Percentiles rank a stretch among this genome's conserved stretches.
Conservation (phyloP, 2,329 filamentous ascomycete species). For the Colletotrichum sp. region DNA sequence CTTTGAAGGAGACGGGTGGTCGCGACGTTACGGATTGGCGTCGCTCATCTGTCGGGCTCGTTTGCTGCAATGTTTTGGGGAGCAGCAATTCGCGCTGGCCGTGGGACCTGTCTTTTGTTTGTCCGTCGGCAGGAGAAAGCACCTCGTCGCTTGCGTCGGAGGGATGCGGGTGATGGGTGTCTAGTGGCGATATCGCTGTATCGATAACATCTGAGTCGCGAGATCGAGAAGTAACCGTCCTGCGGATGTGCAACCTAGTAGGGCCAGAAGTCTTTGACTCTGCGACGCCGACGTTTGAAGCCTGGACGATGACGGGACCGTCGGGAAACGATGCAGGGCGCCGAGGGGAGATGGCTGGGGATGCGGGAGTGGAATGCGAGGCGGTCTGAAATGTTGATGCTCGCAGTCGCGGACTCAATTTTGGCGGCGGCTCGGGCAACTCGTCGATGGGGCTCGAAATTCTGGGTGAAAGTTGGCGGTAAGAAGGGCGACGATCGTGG, state of each 20-base stretch:
- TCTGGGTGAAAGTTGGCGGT: slow-evolving; percentile 22
- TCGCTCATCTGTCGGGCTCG: slow-evolving; percentile 53
- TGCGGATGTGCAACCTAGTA: slow-evolving; percentile 38
- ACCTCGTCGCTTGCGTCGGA: slow-evolving; percentile 29
- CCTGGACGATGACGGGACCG: slow-evolving; percentile 25
- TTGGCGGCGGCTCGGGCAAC: slow-evolving; percentile 21
- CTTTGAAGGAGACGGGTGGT: slow-evolving; percentile 57
- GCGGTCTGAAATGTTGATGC: slow-evolving; percentile 41
- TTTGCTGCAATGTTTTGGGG: slow-evolving; percentile 44
- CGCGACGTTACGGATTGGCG: slow-evolving; percentile 41
- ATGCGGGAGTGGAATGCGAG: slow-evolving; percentile 26
- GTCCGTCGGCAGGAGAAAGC: slow-evolving; percentile 29
- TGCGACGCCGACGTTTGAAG: slow-evolving; percentile 11
- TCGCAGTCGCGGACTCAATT: slow-evolving; percentile 29
- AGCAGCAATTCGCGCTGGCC: slow-evolving; percentile 54
- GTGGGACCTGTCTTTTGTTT: slow-evolving; percentile 38
- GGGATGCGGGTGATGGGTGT: slow-evolving; percentile 35
- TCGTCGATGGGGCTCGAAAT: slow-evolving; percentile 18
- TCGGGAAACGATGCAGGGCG: slow-evolving; percentile 43
- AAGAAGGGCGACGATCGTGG: slow-evolving; percentile 13
- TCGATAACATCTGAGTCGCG: slow-evolving; percentile 39
- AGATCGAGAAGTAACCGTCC: slow-evolving; percentile 42
- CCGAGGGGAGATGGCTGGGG: slow-evolving; percentile 24
- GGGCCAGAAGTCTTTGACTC: slow-evolving; percentile 28
- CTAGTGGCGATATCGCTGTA: slow-evolving; percentile 33